Conservation (phyloP, 352 stramenopile genomes). For the Pythium apleroticum region DNA sequence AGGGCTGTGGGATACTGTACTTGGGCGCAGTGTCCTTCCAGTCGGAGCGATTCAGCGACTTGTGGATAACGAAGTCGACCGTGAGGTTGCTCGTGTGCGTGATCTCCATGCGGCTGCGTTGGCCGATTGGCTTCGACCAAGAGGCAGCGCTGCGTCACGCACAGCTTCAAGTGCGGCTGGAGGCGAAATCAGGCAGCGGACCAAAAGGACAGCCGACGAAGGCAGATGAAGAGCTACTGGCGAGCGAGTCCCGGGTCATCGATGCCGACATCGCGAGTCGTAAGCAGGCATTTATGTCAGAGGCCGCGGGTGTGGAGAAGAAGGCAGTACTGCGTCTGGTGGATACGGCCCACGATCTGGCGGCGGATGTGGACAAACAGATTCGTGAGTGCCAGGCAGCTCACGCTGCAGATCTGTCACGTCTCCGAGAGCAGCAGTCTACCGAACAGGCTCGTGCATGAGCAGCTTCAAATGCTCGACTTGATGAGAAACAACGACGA, state of each 20-base stretch:
- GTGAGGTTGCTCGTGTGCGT: slow-evolving; percentile 1
- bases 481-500: not conserved
- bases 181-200: not conserved
- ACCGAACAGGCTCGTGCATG: not conserved
- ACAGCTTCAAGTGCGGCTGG: not conserved
- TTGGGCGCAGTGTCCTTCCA: not conserved
- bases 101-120: not conserved
- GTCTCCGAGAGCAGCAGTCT: slow-evolving; percentile 4
- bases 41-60: not conserved
- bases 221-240: slow-evolving; percentile 5
- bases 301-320: not conserved
- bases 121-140: slow-evolving; percentile 2
- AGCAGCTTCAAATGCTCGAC: not conserved
- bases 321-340: not conserved
- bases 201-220: not conserved
- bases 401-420: not conserved
- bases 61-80: slow-evolving; percentile 1
- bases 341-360: not conserved
- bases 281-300: not conserved
- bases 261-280: not conserved
- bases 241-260: not conserved
- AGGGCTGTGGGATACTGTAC: too few species aligned
- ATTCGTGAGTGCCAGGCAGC: not conserved
- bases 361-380: not conserved
- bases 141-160: slow-evolving; percentile 12